Percentiles rank a stretch among this genome's conserved stretches.
Conservation (phyloP, 768 basidiomycete genomes). For the Xanthoconium purpureum region DNA sequence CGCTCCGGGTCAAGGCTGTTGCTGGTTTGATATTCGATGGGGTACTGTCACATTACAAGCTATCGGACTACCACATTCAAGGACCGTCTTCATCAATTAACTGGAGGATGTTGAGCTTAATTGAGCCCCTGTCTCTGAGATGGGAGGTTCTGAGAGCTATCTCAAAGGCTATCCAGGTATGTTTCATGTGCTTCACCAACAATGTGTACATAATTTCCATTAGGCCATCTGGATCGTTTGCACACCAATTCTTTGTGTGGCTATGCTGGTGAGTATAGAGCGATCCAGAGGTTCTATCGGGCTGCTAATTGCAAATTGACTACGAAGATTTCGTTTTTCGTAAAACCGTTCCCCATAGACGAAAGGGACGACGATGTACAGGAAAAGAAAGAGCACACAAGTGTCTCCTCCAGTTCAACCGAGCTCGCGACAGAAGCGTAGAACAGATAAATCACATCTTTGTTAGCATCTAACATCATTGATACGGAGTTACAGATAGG, state of each 20-base stretch:
- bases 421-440: conserved; percentile 16
- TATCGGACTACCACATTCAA: conserved; percentile 42
- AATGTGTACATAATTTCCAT: conserved; percentile 15
- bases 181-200: conserved; percentile 11
- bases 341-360: conserved; percentile 28
- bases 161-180: conserved; percentile 62
- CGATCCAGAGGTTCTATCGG: neutral
- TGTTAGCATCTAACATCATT: conserved; percentile 14
- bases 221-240: conserved; percentile 76
- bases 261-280: conserved; percentile 50
- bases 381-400: conserved; percentile 19
- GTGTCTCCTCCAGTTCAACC: conserved; percentile 4
- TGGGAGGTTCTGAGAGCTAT: conserved; percentile 48
- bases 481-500: conserved; percentile 15
- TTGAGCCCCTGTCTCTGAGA: conserved; percentile 47
- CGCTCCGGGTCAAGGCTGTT: conserved; percentile 50
- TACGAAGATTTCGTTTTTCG: conserved; percentile 29
- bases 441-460: conserved; percentile 2
- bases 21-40: conserved; percentile 73
- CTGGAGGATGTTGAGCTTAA: conserved; percentile 46
- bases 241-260: conserved; percentile 62
- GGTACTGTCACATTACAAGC: conserved; percentile 46
- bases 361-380: conserved; percentile 9
- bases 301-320: conserved; percentile 7
- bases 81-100: conserved; percentile 48